phyloP scores from a whole-genome alignment of 495 filamentous ascomycete species.

The Trichoderma orchidacearum region DNA sequence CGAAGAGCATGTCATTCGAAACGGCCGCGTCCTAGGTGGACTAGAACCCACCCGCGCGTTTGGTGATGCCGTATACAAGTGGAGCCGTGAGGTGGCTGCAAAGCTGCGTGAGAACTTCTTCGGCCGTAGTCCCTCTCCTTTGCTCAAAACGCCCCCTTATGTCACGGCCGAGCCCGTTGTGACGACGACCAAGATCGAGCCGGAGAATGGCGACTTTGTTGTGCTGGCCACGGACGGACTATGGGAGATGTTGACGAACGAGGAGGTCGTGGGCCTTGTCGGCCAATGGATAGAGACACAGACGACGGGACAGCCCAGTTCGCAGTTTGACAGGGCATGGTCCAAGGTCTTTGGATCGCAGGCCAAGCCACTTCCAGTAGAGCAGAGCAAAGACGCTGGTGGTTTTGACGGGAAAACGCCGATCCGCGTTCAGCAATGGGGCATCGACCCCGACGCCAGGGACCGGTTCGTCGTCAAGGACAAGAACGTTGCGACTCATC shows the following conservation, averaged over 20 bases:
- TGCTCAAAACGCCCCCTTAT: slow-evolving; percentile 85
- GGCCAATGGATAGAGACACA: slow-evolving; percentile 91
- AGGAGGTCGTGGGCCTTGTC: slow-evolving; percentile 93
- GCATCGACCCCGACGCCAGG: slow-evolving; percentile 49
- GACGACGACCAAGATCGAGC: slow-evolving; percentile 89
- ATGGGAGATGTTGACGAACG: slow-evolving; percentile 99
- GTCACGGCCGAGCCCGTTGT: slow-evolving; percentile 94
- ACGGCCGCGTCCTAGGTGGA: slow-evolving; percentile 82
- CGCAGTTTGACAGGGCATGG: slow-evolving; percentile 36
- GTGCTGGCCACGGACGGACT: slow-evolving; percentile 95
- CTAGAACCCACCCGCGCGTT: slow-evolving; percentile 90
- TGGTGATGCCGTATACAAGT: slow-evolving; percentile 94
- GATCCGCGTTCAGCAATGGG: slow-evolving; percentile 76
- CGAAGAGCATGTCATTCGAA: slow-evolving; percentile 69
- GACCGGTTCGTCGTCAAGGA: slow-evolving; percentile 87
- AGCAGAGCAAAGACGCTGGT: slow-evolving; percentile 19
- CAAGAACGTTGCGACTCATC: slow-evolving; percentile 90
- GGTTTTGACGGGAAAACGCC: slow-evolving; percentile 46
- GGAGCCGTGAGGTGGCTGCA: slow-evolving; percentile 70
- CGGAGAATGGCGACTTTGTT: slow-evolving; percentile 82
- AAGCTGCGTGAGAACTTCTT: slow-evolving; percentile 76
- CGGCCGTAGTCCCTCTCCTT: slow-evolving; percentile 54
- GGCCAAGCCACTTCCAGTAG: slow-evolving; percentile 42
- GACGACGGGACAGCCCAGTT: slow-evolving; percentile 19
- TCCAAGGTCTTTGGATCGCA: slow-evolving; percentile 39